These are phyloP conservation scores for Capillidium rhysosporum DNA, from an alignment of 371 early-diverging fungal species.

Conservation along the genomic window DNA sequence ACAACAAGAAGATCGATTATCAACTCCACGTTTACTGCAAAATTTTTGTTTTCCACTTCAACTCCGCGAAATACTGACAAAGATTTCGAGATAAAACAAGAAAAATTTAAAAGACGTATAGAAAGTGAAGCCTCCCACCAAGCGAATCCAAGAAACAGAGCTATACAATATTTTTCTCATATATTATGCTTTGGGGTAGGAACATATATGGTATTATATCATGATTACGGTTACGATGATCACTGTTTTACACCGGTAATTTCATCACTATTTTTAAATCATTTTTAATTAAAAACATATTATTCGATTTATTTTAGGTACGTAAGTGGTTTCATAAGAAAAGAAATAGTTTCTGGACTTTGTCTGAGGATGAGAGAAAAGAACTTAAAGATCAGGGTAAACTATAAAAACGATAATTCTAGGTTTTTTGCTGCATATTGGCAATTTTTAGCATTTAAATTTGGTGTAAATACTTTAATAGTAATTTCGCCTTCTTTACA, in stretches of 20 bases:
- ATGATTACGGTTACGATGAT: constrained; percentile 6
- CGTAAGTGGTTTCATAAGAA: constrained; percentile 4
- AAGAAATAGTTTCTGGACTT: constrained; percentile 5
- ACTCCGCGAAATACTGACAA: too few species aligned
- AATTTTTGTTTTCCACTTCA: too few species aligned
- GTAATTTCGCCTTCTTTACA: too few species aligned
- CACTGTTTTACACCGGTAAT: constrained; percentile 9
- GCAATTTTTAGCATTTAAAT: too few species aligned
- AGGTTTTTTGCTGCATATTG: too few species aligned
- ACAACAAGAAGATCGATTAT: too few species aligned
- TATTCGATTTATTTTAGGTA: constrained; percentile 4
- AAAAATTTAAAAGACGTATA: not conserved
- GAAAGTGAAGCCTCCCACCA: not conserved
- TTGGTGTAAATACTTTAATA: too few species aligned
- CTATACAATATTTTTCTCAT: not conserved
- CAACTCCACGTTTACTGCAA: too few species aligned
- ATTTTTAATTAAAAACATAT: too few species aligned
- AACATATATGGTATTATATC: constrained; percentile 9
- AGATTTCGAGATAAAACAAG: not conserved
- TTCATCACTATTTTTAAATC: not conserved
- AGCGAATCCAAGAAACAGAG: not conserved
- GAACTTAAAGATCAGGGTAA: constrained; percentile 9
- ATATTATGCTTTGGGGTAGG: not conserved
- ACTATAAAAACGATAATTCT: not conserved
- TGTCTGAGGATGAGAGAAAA: constrained; percentile 8